A percentile compares a stretch with the other conserved stretches of the same genome.
phyloP scores from a whole-genome alignment of 2,329 filamentous ascomycete species.

The Talaromyces pinophilus region DNA sequence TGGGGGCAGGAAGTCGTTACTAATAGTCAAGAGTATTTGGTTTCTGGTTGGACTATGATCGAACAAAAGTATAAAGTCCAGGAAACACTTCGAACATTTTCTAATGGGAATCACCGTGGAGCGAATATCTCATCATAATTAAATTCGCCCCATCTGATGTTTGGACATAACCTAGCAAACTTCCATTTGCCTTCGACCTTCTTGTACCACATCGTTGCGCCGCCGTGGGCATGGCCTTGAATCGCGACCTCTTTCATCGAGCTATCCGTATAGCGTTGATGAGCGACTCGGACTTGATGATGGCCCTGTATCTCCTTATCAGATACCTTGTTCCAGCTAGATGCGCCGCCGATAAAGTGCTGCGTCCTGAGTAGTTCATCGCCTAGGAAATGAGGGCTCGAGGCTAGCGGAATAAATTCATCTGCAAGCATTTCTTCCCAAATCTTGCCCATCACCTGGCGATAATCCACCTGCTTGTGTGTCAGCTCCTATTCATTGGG shows the following conservation, averaged over 20 bases:
- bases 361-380: constrained; percentile 25
- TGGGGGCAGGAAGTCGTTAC: too few species aligned
- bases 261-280: constrained; percentile 1
- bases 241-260: neutral
- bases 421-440: constrained; percentile 23
- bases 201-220: neutral
- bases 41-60: too few species aligned
- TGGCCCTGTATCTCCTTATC: constrained; percentile 32
- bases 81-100: too few species aligned
- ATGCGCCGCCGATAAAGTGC: constrained; percentile 25
- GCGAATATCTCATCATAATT: too few species aligned
- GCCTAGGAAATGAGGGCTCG: constrained; percentile 23
- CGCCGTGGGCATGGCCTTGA: constrained; percentile 3
- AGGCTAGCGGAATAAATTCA: constrained; percentile 1
- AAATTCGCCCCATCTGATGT: constrained; percentile 5
- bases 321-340: constrained; percentile 29
- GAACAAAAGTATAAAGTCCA: too few species aligned
- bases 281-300: constrained; percentile 49
- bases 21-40: too few species aligned
- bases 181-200: constrained; percentile 5
- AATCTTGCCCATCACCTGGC: neutral
- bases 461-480: constrained; percentile 9
- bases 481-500: neutral
- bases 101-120: too few species aligned
- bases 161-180: neutral